Conservation (phyloP, 371 early-diverging fungal species). For the Batkoa obscura region DNA sequence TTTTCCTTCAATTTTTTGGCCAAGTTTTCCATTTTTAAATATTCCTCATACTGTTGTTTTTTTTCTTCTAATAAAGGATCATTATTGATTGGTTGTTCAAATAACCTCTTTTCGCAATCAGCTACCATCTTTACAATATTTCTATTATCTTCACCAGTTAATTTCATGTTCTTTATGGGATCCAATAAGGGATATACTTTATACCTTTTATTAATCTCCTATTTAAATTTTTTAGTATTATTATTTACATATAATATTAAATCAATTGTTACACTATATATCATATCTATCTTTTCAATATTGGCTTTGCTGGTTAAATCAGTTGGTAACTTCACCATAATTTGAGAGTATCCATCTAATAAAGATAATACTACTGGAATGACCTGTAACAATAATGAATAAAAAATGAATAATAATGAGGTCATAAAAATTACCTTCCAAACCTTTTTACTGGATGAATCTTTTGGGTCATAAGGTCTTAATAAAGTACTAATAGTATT, state of each 20-base stretch:
- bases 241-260: no score
- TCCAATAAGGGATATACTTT: background rate
- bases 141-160: constrained; percentile 30
- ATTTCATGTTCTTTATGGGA: background rate
- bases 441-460: no score
- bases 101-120: background rate
- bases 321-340: constrained; percentile 57
- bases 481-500: no score
- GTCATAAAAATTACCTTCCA: no score
- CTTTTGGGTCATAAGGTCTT: no score
- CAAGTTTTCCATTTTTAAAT: background rate
- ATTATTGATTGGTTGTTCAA: constrained; percentile 30
- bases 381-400: constrained; percentile 14
- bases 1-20: background rate
- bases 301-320: constrained; percentile 19
- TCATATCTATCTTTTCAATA: constrained; percentile 9
- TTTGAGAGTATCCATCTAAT: constrained; percentile 51
- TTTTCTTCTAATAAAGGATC: background rate
- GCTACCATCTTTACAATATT: constrained; percentile 32
- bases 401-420: no score
- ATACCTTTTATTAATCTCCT: constrained; percentile 2
- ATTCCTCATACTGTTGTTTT: background rate
- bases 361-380: constrained; percentile 58
- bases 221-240: no score
- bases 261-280: constrained; percentile 23